Percentiles rank a stretch among this genome's conserved stretches.
These are phyloP conservation scores for Neodidymelliopsis sp. DNA, from an alignment of 2,329 filamentous ascomycete species.

Conservation along the genomic window DNA sequence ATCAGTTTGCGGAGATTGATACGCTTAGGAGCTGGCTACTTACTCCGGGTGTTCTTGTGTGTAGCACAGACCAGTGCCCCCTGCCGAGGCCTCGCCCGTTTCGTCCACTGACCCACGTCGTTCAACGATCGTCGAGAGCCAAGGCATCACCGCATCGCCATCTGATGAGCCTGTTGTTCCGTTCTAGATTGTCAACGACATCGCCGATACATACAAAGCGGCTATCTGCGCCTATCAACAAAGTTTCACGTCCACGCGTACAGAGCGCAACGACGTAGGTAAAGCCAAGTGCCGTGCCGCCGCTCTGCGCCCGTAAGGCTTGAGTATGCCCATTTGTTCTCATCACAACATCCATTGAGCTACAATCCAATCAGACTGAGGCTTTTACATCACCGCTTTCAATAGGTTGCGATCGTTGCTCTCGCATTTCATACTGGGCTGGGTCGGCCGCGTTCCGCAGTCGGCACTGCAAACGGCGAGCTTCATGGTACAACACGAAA, in stretches of 20 bases:
- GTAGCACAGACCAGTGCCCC: background rate
- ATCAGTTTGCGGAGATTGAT: conserved; percentile 4
- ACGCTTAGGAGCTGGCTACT: background rate
- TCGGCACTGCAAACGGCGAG: conserved; percentile 2
- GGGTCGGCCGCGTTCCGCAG: background rate
- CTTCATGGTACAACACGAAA: background rate
- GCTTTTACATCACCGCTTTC: background rate
- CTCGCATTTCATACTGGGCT: background rate
- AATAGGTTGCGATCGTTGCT: background rate
- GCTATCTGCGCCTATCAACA: background rate
- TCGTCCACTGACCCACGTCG: background rate
- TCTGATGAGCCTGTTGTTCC: background rate
- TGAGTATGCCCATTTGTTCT: background rate
- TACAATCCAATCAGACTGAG: background rate
- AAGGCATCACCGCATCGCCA: too few relatives aligned
- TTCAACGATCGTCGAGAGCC: background rate
- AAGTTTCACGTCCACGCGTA: conserved; percentile 2
- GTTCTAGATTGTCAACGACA: background rate
- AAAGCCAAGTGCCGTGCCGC: conserved; percentile 12
- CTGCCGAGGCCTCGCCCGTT: background rate
- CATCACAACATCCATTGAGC: background rate
- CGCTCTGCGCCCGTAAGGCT: background rate
- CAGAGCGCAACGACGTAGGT: conserved; percentile 4
- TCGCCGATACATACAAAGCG: background rate
- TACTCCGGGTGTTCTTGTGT: conserved; percentile 6